Evolutionary conservation across 192 early-diverging fungal genomes (phyloP), one percentile per base, ranked within the genome.

Genomic region (Umbelopsis isabellina): DNA sequence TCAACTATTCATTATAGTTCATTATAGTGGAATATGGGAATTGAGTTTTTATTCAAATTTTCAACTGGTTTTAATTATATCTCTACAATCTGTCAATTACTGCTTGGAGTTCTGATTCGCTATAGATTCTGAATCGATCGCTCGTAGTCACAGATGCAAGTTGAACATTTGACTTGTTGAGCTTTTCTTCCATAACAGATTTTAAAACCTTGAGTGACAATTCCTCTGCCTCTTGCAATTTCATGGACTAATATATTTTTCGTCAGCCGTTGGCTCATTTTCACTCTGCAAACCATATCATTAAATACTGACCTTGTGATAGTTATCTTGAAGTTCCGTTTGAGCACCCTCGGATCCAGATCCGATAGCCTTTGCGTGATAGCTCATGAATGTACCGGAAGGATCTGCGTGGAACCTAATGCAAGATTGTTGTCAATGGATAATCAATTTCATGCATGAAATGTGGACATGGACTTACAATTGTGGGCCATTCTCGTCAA

Each of bases 171-270:
- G 90, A 90, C 68, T 91, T 90, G 80, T 89, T 97, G 45, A 99
- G 86, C 83, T 99, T 99, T 83, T 99, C 98, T 80, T 99, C 98
- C 97, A 99, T 99, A 21, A 99, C 98, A 75, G 95, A 91, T 87
- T 99, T 99, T 45, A 99, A 83, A 18, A 98, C 94, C 86, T 96
- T 98, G 46, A 99, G 88, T 22, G 97, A 90, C 67, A 98, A 77
- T 8, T 86, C 83, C 78, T 95, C 91, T 8, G 97, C 98, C 71
- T 98, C 95, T 13, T 84, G 81, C 74, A 98, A 76, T 2, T 91
- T 92, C 64, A 98, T 81, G 3, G 91, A 91, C 87, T 92, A 72
- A 12, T 51, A 65, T 35, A 35, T 18, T 25, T 25, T 69, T 35
- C 12, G 21, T 18, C 21, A 67, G 21, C 44, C 23, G 41, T 61